Conservation (phyloP, 805 yeast genomes). For the Saccharomycopsis selenospora region DNA sequence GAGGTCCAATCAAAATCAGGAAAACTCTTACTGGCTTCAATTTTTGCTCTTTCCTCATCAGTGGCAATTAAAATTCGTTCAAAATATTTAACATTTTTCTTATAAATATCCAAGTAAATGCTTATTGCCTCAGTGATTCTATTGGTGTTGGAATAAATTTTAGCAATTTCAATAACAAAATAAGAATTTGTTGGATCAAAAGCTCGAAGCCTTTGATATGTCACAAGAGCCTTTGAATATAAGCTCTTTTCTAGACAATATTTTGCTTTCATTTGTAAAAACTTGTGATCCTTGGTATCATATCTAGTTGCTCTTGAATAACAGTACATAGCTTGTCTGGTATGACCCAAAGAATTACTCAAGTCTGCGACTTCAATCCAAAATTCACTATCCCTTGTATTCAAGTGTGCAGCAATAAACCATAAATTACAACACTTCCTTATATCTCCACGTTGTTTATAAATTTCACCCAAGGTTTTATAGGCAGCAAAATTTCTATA, state of each 20-base stretch:
- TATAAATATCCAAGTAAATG: conserved; percentile 56
- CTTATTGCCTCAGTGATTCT: conserved; percentile 69
- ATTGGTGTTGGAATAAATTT: conserved; percentile 40
- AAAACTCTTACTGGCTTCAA: conserved; percentile 27
- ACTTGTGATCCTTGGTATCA: conserved; percentile 41
- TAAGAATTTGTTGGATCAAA: conserved; percentile 52
- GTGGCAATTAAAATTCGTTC: conserved; percentile 21
- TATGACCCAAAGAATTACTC: conserved; percentile 57
- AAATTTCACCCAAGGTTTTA: conserved; percentile 81
- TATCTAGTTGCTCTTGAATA: conserved; percentile 51
- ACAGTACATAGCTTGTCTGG: conserved; percentile 73
- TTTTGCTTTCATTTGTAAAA: conserved; percentile 56
- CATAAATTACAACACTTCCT: conserved; percentile 74
- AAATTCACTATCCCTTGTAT: conserved; percentile 66
- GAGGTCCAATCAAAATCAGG: conserved; percentile 81
- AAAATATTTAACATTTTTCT: conserved; percentile 41
- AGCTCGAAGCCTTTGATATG: conserved; percentile 52
- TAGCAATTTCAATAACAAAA: conserved; percentile 55
- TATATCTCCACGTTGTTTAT: conserved; percentile 54
- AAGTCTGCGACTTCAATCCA: conserved; percentile 74
- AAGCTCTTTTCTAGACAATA: conserved; percentile 61
- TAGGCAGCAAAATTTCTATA: conserved; percentile 77
- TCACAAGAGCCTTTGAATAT: conserved; percentile 65
- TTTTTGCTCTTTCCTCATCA: conserved; percentile 21
- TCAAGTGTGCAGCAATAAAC: conserved; percentile 74